Evolutionary conservation across 202 grass and related monocot genomes (phyloP), one percentile per base, ranked within the genome.

Genomic region (Schoenoplectus triqueter): DNA sequence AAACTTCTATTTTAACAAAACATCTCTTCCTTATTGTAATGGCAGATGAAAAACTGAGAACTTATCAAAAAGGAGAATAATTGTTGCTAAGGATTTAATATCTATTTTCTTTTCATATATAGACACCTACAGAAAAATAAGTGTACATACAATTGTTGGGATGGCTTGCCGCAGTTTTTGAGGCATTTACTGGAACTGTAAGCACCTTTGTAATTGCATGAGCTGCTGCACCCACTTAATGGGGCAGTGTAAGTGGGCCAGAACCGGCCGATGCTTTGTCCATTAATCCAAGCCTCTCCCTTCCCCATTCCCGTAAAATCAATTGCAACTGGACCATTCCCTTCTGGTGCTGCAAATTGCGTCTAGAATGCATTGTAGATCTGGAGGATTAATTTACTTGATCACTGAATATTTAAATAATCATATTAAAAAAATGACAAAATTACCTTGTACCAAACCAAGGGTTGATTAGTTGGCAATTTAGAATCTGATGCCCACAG

Each of bases 271-370:
- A 99, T 96, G 85, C 97, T 96, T 85, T 99, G 86, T 20, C 97
- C 93, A 4, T 99, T 99, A 64, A 99, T 91, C 97, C 97, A 96
- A 17, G 97, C 93, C 78, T 94, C 91, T 4, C 97, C 97, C 84
- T 99, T 99, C 5, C 97, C 92, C 97, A 99, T 91, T 76, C 93
- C 93, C 0, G 93, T 96, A 74, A 99, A 94, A 83, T 99, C 93
- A 82, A 99, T 94, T 31, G 92, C 97, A 51, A 99, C 89, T 55
- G 93, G 97, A 89, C 92, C 82, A 52, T 94, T 87, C 3, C 90
- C 97, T 54, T 85, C 90, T 69, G 93, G 97, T 64, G 92, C 55
- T 19, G 75, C 80, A 73, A 96, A 99, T 78, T 92, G 89, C 44
- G 85, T 92, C 97, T 99, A 76, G 42, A 20, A 74, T 65, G 56